Evolutionary conservation across 2,329 filamentous ascomycete genomes (phyloP).

Genomic region (Hypoxylon sp.): DNA sequence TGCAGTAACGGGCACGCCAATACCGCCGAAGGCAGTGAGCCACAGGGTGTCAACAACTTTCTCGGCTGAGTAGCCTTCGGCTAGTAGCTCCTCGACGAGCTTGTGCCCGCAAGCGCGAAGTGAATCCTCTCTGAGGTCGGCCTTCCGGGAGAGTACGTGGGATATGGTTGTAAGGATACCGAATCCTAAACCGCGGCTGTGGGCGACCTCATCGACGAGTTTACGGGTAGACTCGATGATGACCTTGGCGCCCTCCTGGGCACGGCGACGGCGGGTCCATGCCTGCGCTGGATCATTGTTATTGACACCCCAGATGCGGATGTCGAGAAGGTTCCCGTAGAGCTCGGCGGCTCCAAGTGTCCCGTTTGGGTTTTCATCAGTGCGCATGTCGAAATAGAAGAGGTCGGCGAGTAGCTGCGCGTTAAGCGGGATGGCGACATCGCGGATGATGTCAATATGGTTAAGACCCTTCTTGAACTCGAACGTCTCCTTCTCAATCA

Average conservation of each 20-base stretch:
- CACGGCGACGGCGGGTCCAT: constrained; percentile 62
- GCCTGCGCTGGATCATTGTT: constrained; percentile 64
- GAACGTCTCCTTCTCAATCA: constrained; percentile 60
- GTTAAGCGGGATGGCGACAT: constrained; percentile 72
- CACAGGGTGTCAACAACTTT: constrained; percentile 57
- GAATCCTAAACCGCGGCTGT: constrained; percentile 51
- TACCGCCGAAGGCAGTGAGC: constrained; percentile 60
- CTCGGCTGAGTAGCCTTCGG: constrained; percentile 54
- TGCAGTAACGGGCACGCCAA: constrained; percentile 58
- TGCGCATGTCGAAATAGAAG: constrained; percentile 72
- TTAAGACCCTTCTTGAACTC: constrained; percentile 56
- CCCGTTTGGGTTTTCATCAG: constrained; percentile 67
- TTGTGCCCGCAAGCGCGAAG: constrained; percentile 59
- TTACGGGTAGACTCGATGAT: constrained; percentile 59
- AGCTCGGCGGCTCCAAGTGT: constrained; percentile 58
- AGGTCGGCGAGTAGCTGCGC: constrained; percentile 69
- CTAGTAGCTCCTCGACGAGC: constrained; percentile 58
- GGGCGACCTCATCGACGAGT: constrained; percentile 57
- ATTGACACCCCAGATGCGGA: constrained; percentile 64
- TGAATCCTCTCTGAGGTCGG: constrained; percentile 55
- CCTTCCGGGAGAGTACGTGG: constrained; percentile 51
- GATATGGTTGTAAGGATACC: constrained; percentile 50
- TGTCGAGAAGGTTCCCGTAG: constrained; percentile 60
- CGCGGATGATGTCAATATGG: constrained; percentile 62
- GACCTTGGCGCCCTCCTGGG: constrained; percentile 58